phyloP scores from a whole-genome alignment of 805 yeast genomes.

The Teunomyces kruisii region DNA sequence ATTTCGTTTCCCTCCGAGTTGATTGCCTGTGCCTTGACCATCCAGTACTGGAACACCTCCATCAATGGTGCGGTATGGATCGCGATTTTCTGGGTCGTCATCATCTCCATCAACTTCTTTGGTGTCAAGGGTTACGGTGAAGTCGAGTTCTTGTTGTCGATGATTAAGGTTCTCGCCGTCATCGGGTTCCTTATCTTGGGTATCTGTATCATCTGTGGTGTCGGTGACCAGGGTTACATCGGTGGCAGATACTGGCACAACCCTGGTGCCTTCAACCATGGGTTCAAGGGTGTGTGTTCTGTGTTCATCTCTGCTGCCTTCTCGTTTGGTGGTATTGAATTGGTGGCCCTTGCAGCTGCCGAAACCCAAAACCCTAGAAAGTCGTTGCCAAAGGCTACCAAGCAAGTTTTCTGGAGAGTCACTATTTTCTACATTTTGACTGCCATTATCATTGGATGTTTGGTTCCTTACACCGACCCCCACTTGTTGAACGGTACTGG shows the following conservation, averaged over 20 bases:
- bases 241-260: slow-evolving; percentile 23
- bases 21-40: slow-evolving; percentile 36
- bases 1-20: slow-evolving; percentile 32
- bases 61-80: slow-evolving; percentile 40
- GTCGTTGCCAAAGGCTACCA: slow-evolving; percentile 57
- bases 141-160: slow-evolving; percentile 26
- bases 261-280: slow-evolving; percentile 22
- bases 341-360: slow-evolving; percentile 58
- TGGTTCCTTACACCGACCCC: slow-evolving; percentile 52
- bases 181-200: slow-evolving; percentile 31
- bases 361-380: slow-evolving; percentile 55
- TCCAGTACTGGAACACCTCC: slow-evolving; percentile 33
- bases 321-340: slow-evolving; percentile 62
- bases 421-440: slow-evolving; percentile 41
- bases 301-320: slow-evolving; percentile 55
- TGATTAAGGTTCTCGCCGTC: slow-evolving; percentile 27
- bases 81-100: slow-evolving; percentile 32
- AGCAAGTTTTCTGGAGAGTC: slow-evolving; percentile 57
- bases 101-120: slow-evolving; percentile 33
- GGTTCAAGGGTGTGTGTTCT: slow-evolving; percentile 23
- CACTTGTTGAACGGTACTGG: slow-evolving; percentile 51
- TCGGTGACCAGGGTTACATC: slow-evolving; percentile 23
- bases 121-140: slow-evolving; percentile 36
- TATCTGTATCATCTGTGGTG: slow-evolving; percentile 30
- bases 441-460: slow-evolving; percentile 31